A percentile compares a stretch with the other conserved stretches of the same genome.
These are phyloP conservation scores for Moringa oleifera DNA, from an alignment of 345 rosid species.

Conservation along the genomic window DNA sequence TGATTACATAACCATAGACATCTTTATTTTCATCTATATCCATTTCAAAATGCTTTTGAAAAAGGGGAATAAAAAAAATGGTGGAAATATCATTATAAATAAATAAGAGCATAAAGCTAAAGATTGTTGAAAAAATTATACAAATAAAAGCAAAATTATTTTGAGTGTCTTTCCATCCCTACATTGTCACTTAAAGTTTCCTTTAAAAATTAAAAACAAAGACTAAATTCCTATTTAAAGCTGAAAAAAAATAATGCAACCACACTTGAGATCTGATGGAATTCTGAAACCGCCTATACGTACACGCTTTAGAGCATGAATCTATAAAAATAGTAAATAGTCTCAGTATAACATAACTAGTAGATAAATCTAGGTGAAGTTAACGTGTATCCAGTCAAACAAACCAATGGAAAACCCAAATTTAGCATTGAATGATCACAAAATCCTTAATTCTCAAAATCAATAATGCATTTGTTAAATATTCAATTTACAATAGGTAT, in stretches of 20 bases:
- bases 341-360: neutral
- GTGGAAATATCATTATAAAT: conserved; percentile 1
- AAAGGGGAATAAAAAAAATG: neutral
- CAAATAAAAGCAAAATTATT: too few species aligned
- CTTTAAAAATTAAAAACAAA: neutral
- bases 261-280: conserved; percentile 87
- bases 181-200: neutral
- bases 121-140: neutral
- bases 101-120: too few species aligned
- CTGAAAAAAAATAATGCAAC: conserved; percentile 5
- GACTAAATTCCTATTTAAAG: neutral
- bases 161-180: neutral
- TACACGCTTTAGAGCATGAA: conserved; percentile 70
- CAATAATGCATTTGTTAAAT: too few species aligned
- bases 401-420: neutral
- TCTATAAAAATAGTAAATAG: conserved; percentile 36
- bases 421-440: neutral
- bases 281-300: conserved; percentile 91
- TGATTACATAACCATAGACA: too few species aligned
- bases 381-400: conserved; percentile 6
- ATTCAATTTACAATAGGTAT: neutral
- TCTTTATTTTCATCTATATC: too few species aligned
- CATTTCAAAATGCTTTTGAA: neutral
- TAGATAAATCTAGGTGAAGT: neutral
- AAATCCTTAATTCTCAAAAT: neutral